These are phyloP conservation scores for Tremella mesenterica DNA, from an alignment of 768 basidiomycete genomes.

Conservation along the genomic window DNA sequence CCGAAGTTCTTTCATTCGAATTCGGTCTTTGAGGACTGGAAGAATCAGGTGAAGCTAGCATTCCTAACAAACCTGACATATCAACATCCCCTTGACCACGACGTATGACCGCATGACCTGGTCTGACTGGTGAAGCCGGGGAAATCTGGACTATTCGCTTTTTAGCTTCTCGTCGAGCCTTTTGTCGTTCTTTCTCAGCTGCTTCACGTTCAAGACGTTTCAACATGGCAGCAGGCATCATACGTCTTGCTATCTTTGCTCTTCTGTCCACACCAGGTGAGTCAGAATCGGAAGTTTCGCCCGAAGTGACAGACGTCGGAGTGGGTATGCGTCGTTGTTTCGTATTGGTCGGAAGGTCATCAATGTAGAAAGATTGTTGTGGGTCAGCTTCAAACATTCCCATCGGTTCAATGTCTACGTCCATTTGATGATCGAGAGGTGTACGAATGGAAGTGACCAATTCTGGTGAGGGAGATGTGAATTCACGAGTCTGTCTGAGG, in stretches of 20 bases:
- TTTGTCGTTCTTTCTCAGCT: conserved; percentile 13
- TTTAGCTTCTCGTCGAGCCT: conserved; percentile 4
- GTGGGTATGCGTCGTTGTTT: neutral
- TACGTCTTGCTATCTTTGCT: conserved; percentile 37
- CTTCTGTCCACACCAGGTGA: conserved; percentile 9
- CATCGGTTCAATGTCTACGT: no score
- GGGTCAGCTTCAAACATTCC: neutral
- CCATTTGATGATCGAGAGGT: no score
- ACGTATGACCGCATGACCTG: conserved; percentile 50
- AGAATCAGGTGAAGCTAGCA: conserved; percentile 13
- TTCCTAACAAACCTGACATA: conserved; percentile 9
- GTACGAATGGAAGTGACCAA: neutral
- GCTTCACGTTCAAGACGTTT: conserved; percentile 40
- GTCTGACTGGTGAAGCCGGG: conserved; percentile 21
- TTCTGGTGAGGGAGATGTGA: neutral
- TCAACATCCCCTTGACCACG: conserved; percentile 15
- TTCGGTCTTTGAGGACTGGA: neutral
- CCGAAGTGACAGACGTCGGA: neutral
- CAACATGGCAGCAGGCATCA: conserved; percentile 56
- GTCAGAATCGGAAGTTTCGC: neutral
- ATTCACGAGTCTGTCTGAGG: neutral
- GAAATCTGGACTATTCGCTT: conserved; percentile 45
- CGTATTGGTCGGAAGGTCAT: conserved; percentile 8
- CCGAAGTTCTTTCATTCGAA: neutral
- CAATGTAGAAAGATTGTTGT: conserved; percentile 10